Evolutionary conservation across 2,329 filamentous ascomycete genomes (phyloP).

Genomic region (Scopulariopsis brevicaulis): DNA sequence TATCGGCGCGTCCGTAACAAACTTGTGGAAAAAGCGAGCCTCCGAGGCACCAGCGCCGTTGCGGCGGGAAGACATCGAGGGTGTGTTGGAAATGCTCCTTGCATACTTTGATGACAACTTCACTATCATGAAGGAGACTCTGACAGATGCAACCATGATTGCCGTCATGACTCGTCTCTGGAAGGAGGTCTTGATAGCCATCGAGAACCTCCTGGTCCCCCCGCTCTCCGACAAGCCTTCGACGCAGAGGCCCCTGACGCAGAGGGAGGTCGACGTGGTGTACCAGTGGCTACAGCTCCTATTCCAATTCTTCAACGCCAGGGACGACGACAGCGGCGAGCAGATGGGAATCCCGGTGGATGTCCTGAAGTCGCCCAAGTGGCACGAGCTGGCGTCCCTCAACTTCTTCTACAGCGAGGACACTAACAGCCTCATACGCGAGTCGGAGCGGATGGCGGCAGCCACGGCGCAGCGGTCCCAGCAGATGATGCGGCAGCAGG

Average conservation of each 20-base stretch:
- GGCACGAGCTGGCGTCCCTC: constrained; percentile 89
- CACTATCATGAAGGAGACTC: constrained; percentile 93
- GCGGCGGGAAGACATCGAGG: constrained; percentile 64
- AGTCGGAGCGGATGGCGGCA: constrained; percentile 91
- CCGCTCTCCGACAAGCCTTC: constrained; percentile 93
- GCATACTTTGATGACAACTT: constrained; percentile 98
- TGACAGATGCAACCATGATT: constrained; percentile 93
- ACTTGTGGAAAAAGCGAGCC: constrained; percentile 50
- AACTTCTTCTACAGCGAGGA: constrained; percentile 98
- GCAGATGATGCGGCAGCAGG: constrained; percentile 46
- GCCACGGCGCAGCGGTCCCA: constrained; percentile 69
- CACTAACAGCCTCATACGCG: constrained; percentile 82
- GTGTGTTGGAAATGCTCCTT: constrained; percentile 74
- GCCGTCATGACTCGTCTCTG: constrained; percentile 96
- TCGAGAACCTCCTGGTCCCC: constrained; percentile 82
- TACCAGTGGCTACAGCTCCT: constrained; percentile 89
- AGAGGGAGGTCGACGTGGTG: constrained; percentile 86
- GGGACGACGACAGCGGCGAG: constrained; percentile 70
- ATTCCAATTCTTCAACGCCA: constrained; percentile 89
- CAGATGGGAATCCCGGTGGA: constrained; percentile 82
- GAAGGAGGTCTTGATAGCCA: constrained; percentile 92
- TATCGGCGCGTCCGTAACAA: constrained; percentile 61
- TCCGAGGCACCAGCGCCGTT: constrained; percentile 38
- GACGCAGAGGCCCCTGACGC: constrained; percentile 67
- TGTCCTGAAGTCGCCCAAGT: constrained; percentile 92